phyloP scores from a whole-genome alignment of 192 early-diverging fungal genomes.

The Backusella tarrabulga region DNA sequence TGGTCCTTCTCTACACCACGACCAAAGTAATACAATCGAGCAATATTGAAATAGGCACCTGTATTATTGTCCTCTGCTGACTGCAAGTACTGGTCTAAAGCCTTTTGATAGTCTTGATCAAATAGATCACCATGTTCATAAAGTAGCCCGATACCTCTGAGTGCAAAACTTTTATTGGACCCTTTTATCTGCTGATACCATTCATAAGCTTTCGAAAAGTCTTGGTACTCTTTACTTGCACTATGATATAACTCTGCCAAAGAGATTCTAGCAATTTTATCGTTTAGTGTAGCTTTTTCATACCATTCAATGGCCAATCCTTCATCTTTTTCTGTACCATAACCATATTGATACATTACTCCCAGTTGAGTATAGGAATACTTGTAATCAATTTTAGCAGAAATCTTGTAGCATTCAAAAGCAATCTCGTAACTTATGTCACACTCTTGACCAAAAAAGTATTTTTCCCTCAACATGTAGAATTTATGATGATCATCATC shows the following conservation, averaged over 20 bases:
- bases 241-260: background rate
- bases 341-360: background rate
- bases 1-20: background rate
- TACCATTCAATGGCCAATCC: background rate
- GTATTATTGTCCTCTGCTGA: background rate
- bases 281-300: background rate
- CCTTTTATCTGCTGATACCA: background rate
- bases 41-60: background rate
- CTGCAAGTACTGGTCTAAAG: background rate
- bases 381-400: background rate
- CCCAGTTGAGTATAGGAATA: background rate
- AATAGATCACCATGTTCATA: background rate
- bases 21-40: background rate
- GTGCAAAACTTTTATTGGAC: background rate
- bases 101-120: background rate
- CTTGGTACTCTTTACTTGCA: background rate
- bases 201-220: background rate
- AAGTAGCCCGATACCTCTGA: background rate
- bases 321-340: background rate
- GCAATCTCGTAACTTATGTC: background rate
- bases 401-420: background rate
- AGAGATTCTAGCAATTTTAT: background rate
- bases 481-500: background rate
- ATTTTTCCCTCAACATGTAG: background rate
- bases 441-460: background rate